These are phyloP conservation scores for Castanospermum australe DNA, from an alignment of 306 rosid genomes.

Conservation along the genomic window DNA sequence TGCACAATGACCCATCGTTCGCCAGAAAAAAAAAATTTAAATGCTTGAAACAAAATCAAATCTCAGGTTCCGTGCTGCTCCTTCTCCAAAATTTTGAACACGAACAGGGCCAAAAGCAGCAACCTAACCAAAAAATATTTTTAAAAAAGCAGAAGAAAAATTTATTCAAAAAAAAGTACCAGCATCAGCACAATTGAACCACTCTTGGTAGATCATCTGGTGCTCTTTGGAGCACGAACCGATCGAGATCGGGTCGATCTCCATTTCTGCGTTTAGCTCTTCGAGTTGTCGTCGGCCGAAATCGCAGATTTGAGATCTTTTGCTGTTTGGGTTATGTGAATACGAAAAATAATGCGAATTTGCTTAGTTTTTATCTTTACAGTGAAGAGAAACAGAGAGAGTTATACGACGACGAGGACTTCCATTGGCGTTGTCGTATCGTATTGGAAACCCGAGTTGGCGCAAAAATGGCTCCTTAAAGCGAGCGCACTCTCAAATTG, in stretches of 20 bases:
- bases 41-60: neutral
- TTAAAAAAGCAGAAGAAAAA: neutral
- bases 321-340: neutral
- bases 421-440: slow-evolving; percentile 21
- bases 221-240: slow-evolving; percentile 78
- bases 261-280: slow-evolving; percentile 49
- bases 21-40: neutral
- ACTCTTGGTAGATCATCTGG: slow-evolving; percentile 60
- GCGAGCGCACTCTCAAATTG: too few species aligned
- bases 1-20: neutral
- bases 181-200: slow-evolving; percentile 85
- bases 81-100: neutral
- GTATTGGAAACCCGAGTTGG: neutral
- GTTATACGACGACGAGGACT: slow-evolving; percentile 6
- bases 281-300: too few species aligned
- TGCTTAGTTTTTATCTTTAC: neutral
- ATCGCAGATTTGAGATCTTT: neutral
- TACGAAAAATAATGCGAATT: too few species aligned
- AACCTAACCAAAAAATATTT: too few species aligned
- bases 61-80: neutral
- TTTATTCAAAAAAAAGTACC: slow-evolving; percentile 33
- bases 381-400: neutral
- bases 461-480: neutral
- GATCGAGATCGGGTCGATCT: slow-evolving; percentile 63
- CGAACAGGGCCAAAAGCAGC: neutral